Base-by-base conservation (phyloP, 805 yeast genomes). In the Deakozyma indianensis region DNA sequence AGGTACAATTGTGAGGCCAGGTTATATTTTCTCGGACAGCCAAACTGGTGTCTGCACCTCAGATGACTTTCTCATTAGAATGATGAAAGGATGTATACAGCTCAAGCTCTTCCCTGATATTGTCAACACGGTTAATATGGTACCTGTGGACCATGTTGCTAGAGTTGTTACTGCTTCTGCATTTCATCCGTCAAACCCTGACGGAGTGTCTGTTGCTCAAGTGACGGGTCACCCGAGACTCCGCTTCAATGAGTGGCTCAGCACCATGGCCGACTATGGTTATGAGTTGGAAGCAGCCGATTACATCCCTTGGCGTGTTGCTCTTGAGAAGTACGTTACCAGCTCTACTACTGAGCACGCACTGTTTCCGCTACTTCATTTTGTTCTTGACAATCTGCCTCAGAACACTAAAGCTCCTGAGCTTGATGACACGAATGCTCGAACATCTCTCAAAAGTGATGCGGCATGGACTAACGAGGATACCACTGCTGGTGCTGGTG, bases 201-300 rank as follows among this genome's bases (percentile, higher is more conserved):
- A 67, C 15, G 70, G 66, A 43, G 64, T 78, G 40, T 66, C 79
- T 1, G 98, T 94, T 38, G 87, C 86, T 1, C 98, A 92, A 41
- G 96, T 92, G n/a, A 92, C 97, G 3, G 94, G 90, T 22, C 97
- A 92, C 56, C 99, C 99, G 49, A 78, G 98, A 61, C 78, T 86
- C 48, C 68, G 74, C 38, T 83, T 88, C 67, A 80, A 77, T 56
- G 78, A 83, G 52, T 90, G 78, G 66, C 66, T 92, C 53, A 76
- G 77, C 16, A 58, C 80, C 7, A 69, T 88, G 58, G 64, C 69
- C 46, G 60, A 65, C 14, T 90, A 76, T 56, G 98, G 98, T 5
- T 94, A 84, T 64, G 56, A 69, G 20, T 77, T 83, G 42, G 63
- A 66, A 48, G 68, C 71, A 42, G 72, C 71, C 14, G 83, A 77